These are phyloP conservation scores for Leccinum rimulosum DNA, from an alignment of 768 basidiomycete species.

Conservation along the genomic window DNA sequence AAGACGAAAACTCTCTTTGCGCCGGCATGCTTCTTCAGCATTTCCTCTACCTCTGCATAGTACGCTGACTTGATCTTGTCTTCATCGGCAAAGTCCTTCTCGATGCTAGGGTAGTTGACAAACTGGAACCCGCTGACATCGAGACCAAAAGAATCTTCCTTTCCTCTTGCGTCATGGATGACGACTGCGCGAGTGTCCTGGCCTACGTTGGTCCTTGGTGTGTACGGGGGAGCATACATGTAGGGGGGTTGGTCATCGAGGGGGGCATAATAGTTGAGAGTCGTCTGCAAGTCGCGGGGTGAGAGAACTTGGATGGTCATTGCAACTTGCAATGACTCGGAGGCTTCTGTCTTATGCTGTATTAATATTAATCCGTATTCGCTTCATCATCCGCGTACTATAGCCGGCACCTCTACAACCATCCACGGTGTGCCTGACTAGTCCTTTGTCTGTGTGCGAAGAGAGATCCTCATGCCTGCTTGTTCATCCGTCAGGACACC, in stretches of 20 bases:
- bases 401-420: too few relatives aligned
- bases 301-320: constrained; percentile 24
- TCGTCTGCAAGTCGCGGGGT: constrained; percentile 36
- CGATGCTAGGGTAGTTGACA: constrained; percentile 29
- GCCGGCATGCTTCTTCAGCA: constrained; percentile 37
- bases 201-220: constrained; percentile 30
- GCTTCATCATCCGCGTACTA: too few relatives aligned
- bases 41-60: constrained; percentile 38
- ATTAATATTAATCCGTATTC: too few relatives aligned
- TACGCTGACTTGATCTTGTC: constrained; percentile 34
- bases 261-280: constrained; percentile 36
- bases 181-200: constrained; percentile 12
- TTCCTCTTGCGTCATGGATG: constrained; percentile 31
- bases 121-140: constrained; percentile 42
- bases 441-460: too few relatives aligned
- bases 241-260: constrained; percentile 31
- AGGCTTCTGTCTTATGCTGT: too few relatives aligned
- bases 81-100: constrained; percentile 38
- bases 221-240: constrained; percentile 32
- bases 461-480: too few relatives aligned
- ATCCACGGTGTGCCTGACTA: too few relatives aligned
- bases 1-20: constrained; percentile 40
- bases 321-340: background rate
- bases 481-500: too few relatives aligned
- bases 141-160: constrained; percentile 25